phyloP scores from a whole-genome alignment of 202 grass and related monocot genomes.

The Carex sylvatica region DNA sequence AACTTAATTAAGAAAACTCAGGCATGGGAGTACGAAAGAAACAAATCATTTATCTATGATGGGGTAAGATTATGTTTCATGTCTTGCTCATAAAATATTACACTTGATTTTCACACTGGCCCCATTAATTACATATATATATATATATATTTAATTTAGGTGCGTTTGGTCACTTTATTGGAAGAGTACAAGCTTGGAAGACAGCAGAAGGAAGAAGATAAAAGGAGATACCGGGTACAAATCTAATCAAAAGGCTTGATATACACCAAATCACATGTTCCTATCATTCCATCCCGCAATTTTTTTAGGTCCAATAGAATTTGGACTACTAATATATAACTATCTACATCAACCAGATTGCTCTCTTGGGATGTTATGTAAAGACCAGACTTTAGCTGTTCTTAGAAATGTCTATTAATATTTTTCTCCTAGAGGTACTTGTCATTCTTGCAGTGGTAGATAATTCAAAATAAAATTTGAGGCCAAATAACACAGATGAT shows the following conservation, averaged over 20 bases:
- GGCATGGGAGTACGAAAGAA: conserved; percentile 77
- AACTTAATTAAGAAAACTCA: conserved; percentile 86
- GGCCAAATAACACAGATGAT: not conserved
- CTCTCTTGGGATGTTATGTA: not conserved
- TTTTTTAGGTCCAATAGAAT: not conserved
- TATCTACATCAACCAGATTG: not conserved
- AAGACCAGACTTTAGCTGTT: not conserved
- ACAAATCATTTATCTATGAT: conserved; percentile 80
- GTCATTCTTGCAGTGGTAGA: not conserved
- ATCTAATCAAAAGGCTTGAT: conserved; percentile 12
- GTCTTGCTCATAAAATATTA: not conserved
- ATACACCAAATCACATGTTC: not conserved
- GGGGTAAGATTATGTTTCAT: conserved; percentile 45
- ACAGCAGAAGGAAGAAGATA: conserved; percentile 80
- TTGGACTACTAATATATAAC: not conserved
- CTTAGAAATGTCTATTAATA: not conserved
- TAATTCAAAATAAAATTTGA: not conserved
- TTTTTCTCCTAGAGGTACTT: not conserved
- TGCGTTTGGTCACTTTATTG: conserved; percentile 73
- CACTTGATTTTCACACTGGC: not conserved
- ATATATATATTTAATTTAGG: conserved; percentile 24
- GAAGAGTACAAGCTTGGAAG: conserved; percentile 91
- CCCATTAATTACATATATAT: not conserved
- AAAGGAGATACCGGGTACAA: conserved; percentile 64
- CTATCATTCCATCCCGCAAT: not conserved